phyloP scores from a whole-genome alignment of 106 monocot species.

The Amphibolis antarctica region DNA sequence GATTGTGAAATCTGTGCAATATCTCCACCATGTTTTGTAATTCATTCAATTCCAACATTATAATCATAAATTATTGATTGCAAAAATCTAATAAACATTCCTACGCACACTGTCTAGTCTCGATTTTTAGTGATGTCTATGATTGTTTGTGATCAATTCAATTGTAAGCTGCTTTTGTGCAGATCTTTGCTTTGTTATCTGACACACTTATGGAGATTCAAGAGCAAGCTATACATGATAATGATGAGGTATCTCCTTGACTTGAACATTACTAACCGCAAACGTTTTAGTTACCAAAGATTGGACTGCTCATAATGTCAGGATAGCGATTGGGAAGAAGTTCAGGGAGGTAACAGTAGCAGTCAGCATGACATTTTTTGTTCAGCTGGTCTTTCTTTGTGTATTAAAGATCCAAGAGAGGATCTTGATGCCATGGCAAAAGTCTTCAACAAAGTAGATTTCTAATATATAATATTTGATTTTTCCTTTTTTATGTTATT shows the following conservation, averaged over 20 bases:
- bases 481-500: not conserved
- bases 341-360: slow-evolving; percentile 16
- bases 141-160: too few relatives aligned
- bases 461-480: slow-evolving; percentile 1
- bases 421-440: slow-evolving; percentile 78
- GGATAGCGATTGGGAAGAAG: slow-evolving; percentile 86
- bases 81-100: too few relatives aligned
- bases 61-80: too few relatives aligned
- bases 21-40: too few relatives aligned
- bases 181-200: slow-evolving; percentile 72
- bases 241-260: slow-evolving; percentile 25
- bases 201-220: slow-evolving; percentile 73
- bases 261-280: not conserved
- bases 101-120: too few relatives aligned
- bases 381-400: slow-evolving; percentile 37
- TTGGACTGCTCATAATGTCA: slow-evolving; percentile 7
- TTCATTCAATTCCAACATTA: too few relatives aligned
- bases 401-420: slow-evolving; percentile 36
- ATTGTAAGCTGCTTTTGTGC: slow-evolving; percentile 7
- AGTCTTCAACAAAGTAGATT: slow-evolving; percentile 52
- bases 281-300: not conserved
- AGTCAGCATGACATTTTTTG: slow-evolving; percentile 27
- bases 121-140: too few relatives aligned
- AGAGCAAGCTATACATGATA: slow-evolving; percentile 48
- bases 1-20: too few relatives aligned